phyloP scores from a whole-genome alignment of 2,329 filamentous ascomycete genomes.

The Emmonsiellopsis sp. region DNA sequence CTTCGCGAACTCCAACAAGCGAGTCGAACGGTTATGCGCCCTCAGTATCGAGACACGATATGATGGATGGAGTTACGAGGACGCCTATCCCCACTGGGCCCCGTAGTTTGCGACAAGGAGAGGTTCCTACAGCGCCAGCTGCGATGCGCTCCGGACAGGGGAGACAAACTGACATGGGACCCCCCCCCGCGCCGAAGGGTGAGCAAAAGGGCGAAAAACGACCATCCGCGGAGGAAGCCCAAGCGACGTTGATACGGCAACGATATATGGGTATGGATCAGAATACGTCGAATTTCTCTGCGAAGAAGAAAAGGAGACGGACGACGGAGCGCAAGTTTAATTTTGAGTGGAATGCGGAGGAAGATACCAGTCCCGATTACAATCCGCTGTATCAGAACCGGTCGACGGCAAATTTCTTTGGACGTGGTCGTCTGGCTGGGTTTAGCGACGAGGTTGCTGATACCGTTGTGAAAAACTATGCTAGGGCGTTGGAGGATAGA shows the following conservation, averaged over 20 bases:
- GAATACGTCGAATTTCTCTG: slow-evolving; percentile 81
- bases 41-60: slow-evolving; percentile 9
- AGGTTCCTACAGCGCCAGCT: slow-evolving; percentile 40
- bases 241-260: slow-evolving; percentile 64
- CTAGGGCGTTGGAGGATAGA: slow-evolving; percentile 61
- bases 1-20: not conserved
- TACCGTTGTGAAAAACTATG: slow-evolving; percentile 44
- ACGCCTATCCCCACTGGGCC: slow-evolving; percentile 59
- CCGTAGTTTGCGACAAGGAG: slow-evolving; percentile 52
- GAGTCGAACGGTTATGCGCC: slow-evolving; percentile 7
- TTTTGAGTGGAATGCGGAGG: slow-evolving; percentile 92
- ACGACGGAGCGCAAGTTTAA: slow-evolving; percentile 98
- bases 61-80: slow-evolving; percentile 17
- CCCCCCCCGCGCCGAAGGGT: slow-evolving; percentile 29
- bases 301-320: slow-evolving; percentile 87
- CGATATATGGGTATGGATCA: slow-evolving; percentile 81
- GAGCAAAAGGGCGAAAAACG: slow-evolving; percentile 36
- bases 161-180: slow-evolving; percentile 41
- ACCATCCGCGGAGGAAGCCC: slow-evolving; percentile 47
- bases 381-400: slow-evolving; percentile 69
- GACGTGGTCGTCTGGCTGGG: slow-evolving; percentile 57
- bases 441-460: slow-evolving; percentile 52
- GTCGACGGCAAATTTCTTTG: slow-evolving; percentile 59
- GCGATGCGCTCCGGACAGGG: slow-evolving; percentile 37
- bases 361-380: slow-evolving; percentile 79